Conservation (phyloP, 2,329 filamentous ascomycete species). For the Trichophyton mentagrophytes region DNA sequence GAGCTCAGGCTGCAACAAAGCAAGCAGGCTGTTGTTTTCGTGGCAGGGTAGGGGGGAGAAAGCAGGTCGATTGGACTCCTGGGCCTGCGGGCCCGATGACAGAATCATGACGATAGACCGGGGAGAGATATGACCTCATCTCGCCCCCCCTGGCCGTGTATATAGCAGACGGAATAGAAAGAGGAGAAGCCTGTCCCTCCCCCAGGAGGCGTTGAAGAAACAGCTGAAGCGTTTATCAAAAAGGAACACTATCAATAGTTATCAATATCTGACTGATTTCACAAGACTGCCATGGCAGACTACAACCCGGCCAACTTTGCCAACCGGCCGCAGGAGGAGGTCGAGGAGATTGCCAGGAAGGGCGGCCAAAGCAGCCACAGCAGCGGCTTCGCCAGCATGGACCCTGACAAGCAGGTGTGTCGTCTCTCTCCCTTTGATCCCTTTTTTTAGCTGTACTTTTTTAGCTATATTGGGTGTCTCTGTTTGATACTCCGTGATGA, state of each 20-base stretch:
- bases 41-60: not conserved
- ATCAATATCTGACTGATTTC: not conserved
- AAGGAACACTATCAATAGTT: not conserved
- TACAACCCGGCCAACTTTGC: constrained; percentile 30
- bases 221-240: not conserved
- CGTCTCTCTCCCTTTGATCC: not conserved
- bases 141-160: not conserved
- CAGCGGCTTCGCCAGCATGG: constrained; percentile 21
- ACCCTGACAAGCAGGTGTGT: constrained; percentile 22
- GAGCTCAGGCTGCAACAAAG: too few relatives aligned
- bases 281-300: constrained; percentile 18
- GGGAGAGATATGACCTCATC: not conserved
- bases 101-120: not conserved
- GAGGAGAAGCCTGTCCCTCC: too few relatives aligned
- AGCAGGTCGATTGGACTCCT: not conserved
- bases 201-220: too few relatives aligned
- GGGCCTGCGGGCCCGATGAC: not conserved
- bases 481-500: too few relatives aligned
- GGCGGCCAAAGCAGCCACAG: constrained; percentile 23
- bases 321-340: constrained; percentile 36
- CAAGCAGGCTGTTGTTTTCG: not conserved
- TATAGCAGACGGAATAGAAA: not conserved
- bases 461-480: too few relatives aligned
- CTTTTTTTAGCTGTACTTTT: too few relatives aligned
- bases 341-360: constrained; percentile 29